Percentiles rank a stretch among this genome's conserved stretches.
Conservation (phyloP, 2,329 filamentous ascomycete genomes). For the Ophiostoma montium region DNA sequence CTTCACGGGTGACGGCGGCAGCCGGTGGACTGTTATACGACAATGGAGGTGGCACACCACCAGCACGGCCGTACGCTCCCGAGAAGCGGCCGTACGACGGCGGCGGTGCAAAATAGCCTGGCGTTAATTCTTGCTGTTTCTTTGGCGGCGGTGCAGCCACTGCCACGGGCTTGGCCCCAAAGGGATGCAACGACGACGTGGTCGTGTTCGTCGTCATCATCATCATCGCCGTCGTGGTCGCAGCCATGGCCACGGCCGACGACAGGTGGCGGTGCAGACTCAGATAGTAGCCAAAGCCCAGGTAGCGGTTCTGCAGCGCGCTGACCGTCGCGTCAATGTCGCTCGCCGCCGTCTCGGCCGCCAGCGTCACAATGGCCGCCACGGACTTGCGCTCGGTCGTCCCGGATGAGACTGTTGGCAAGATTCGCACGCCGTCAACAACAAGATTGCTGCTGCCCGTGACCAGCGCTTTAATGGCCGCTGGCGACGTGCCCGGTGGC, state of each 20-base stretch:
- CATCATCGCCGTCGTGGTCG: slow-evolving; percentile 18
- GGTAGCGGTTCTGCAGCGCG: slow-evolving; percentile 64
- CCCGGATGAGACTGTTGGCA: slow-evolving; percentile 24
- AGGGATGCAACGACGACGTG: slow-evolving; percentile 26
- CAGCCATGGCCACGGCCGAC: slow-evolving; percentile 50
- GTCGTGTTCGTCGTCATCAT: background rate
- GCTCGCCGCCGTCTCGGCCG: slow-evolving; percentile 64
- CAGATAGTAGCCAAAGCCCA: slow-evolving; percentile 74
- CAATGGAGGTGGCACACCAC: background rate
- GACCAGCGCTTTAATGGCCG: slow-evolving; percentile 45
- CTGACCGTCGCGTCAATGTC: slow-evolving; percentile 75
- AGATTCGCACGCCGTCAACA: slow-evolving; percentile 61
- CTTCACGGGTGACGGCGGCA: background rate
- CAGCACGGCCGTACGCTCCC: background rate
- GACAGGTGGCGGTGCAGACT: slow-evolving; percentile 72
- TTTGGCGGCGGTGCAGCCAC: no score
- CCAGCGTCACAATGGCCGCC: slow-evolving; percentile 67
- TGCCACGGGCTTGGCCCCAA: slow-evolving; percentile 11
- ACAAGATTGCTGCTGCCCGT: slow-evolving; percentile 33
- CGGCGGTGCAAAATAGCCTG: background rate
- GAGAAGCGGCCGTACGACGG: background rate
- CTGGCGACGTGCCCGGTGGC: slow-evolving; percentile 44
- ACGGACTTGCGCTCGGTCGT: slow-evolving; percentile 54
- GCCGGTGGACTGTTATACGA: background rate
- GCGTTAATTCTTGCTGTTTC: no score